Evolutionary conservation across 306 rosid species (phyloP).

Genomic region (Cucumis sativus): Cucumber_9930_V3 NC_026658.2:1550501-1551000

Average conservation of each 20-base stretch:
- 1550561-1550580: neutral
- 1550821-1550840: constrained; percentile 8
- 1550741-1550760: neutral
- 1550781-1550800: constrained; percentile 27
- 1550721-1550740: neutral
- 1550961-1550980: neutral
- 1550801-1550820: constrained; percentile 16
- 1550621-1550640: neutral
- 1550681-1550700: neutral
- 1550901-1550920: constrained; percentile 23
- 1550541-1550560: neutral
- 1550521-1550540: neutral
- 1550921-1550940: neutral
- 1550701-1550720: neutral
- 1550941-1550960: neutral
- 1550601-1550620: neutral
- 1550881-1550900: constrained; percentile 53
- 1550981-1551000: neutral
- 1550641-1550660: neutral
- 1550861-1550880: constrained; percentile 21
- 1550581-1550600: neutral
- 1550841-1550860: constrained; percentile 23
- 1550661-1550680: neutral
- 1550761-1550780: neutral
- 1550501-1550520: neutral